Percentiles rank a stretch among this genome's conserved stretches.
phyloP scores from a whole-genome alignment of 306 rosid genomes.

The Bauhinia variegata region DNA sequence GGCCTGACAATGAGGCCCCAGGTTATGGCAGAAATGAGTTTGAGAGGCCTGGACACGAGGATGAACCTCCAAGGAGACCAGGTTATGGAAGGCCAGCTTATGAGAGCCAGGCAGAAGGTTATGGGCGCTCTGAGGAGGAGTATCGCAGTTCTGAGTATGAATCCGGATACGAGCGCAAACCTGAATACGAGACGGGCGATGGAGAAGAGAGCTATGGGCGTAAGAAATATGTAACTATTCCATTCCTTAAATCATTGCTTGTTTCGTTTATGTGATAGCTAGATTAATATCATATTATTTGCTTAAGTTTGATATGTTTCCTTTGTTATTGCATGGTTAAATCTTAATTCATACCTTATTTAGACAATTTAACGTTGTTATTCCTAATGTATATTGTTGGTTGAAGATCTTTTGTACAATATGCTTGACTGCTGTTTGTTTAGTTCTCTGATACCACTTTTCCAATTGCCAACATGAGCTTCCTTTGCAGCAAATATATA shows the following conservation, averaged over 20 bases:
- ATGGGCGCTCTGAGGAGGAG: slow-evolving; percentile 46
- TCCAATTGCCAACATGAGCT: not conserved
- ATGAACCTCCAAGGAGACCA: slow-evolving; percentile 46
- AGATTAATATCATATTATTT: not conserved
- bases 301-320: slow-evolving; percentile 5
- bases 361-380: slow-evolving; percentile 2
- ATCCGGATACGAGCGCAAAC: no score
- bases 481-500: not conserved
- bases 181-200: slow-evolving; percentile 33
- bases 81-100: slow-evolving; percentile 42
- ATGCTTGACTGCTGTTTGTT: slow-evolving; percentile 1
- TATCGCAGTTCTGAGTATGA: no score
- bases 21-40: not conserved
- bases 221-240: slow-evolving; percentile 74
- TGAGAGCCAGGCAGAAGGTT: slow-evolving; percentile 14
- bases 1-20: slow-evolving; percentile 28
- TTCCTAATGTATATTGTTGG: not conserved
- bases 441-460: not conserved
- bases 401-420: not conserved
- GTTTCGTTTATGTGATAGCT: not conserved
- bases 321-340: not conserved
- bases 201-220: slow-evolving; percentile 68
- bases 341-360: not conserved
- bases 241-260: not conserved
- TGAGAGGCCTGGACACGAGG: not conserved